Base-by-base conservation (phyloP, 2,329 filamentous ascomycete species). In the Myriosclerotinia curreyana region DNA sequence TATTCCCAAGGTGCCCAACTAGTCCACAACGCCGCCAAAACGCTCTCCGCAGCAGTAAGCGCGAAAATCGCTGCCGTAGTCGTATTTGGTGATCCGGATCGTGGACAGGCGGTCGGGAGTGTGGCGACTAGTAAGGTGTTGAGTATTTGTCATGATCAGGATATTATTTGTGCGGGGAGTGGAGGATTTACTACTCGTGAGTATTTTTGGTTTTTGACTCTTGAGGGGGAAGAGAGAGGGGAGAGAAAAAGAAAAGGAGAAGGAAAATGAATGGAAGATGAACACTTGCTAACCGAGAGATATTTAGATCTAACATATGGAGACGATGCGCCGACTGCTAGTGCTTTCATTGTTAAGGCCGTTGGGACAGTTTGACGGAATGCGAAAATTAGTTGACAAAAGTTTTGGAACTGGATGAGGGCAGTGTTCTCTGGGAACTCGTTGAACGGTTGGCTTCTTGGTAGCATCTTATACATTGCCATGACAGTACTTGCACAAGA, bases 1-100 rank as follows among this genome's bases (percentile, higher is more conserved):
- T 77, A 76, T 65, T 76, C 75, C 12, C 74, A 81, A 70, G 79
- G 79, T 7, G 76, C 75, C 0, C 79, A 79, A 17, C 69, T 81
- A 22, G 77, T 80, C 4, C 76, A 79, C 52, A 75, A 76, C 22
- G 74, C 78, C 0, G 69, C 78, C 7, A 73, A 75, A 40, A 66
- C 69, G 0, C 66, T 79, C 0, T 66, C 71, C 4, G 62, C 68
- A 5, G 66, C 64, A 0, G 71, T 75, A 1, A 70, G 72, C 15
- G 64, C 65, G 3, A 72, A 71, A 66, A 74, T 80, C 51, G 74
- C 71, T 40, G 77, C 74, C 1, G 78, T 77, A 1, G 77, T 78
- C 0, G 74, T 79, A 6, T 81, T 77, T 62, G 79, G 79, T 1
- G 77, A 79, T 65, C 79, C 78, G 20, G 72, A 75, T 68, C 76